phyloP scores from a whole-genome alignment of 1,284 basidiomycete genomes.

The Mycena citricolor region DNA sequence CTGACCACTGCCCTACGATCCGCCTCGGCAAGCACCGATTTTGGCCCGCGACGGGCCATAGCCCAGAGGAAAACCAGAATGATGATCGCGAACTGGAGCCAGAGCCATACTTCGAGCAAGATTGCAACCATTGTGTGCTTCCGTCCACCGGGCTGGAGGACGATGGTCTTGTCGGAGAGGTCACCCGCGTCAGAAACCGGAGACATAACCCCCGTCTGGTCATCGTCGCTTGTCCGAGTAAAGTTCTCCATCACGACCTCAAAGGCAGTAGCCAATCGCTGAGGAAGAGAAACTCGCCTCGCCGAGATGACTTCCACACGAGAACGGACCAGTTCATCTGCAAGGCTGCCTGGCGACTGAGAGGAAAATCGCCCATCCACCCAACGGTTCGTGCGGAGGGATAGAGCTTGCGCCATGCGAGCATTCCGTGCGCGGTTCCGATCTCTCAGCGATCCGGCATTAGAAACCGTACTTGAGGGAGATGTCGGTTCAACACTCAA shows the following conservation, averaged over 20 bases:
- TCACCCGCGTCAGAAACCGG: too few relatives aligned
- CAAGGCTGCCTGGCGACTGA: conserved; percentile 27
- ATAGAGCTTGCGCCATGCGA: conserved; percentile 54
- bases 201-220: too few relatives aligned
- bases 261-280: conserved; percentile 24
- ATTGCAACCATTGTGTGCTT: conserved; percentile 42
- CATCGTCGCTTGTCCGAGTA: conserved; percentile 6
- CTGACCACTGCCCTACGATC: conserved; percentile 40
- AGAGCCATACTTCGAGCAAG: conserved; percentile 73
- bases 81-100: conserved; percentile 74
- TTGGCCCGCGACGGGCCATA: conserved; percentile 74
- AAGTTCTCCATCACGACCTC: conserved; percentile 42
- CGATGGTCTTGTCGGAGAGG: conserved; percentile 11
- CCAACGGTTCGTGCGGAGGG: conserved; percentile 53
- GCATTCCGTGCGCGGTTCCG: conserved; percentile 33
- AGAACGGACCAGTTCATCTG: too few relatives aligned
- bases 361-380: conserved; percentile 48
- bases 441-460: conserved; percentile 9
- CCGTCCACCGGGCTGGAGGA: conserved; percentile 18
- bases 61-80: conserved; percentile 74
- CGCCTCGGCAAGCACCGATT: conserved; percentile 58
- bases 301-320: conserved; percentile 16
- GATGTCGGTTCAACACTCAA: conserved; percentile 43
- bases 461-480: conserved; percentile 21
- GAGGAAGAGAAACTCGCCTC: conserved; percentile 11